phyloP scores from a whole-genome alignment of 202 grass and related monocot genomes.

The Hordeum pubiflorum region DNA sequence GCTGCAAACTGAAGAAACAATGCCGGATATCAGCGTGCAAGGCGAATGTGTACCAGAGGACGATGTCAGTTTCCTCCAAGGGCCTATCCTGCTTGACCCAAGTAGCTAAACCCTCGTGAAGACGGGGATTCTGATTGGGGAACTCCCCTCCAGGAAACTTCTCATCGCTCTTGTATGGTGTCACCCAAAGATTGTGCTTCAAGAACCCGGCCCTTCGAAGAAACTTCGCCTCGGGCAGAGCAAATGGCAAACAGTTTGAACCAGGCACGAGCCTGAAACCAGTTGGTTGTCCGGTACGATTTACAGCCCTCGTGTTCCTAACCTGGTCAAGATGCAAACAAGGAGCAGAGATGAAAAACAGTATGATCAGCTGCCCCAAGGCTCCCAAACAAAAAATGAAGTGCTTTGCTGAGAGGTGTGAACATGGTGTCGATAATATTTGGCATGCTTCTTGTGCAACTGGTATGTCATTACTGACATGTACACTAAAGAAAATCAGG shows the following conservation, averaged over 20 bases:
- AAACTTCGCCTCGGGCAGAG: constrained; percentile 79
- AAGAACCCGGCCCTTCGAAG: constrained; percentile 89
- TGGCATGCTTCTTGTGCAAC: neutral
- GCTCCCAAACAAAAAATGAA: neutral
- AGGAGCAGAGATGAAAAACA: neutral
- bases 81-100: constrained; percentile 92
- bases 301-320: constrained; percentile 82
- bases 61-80: constrained; percentile 86
- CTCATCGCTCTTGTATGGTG: constrained; percentile 71
- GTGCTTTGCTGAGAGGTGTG: neutral
- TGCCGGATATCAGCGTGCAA: neutral
- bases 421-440: neutral
- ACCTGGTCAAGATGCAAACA: constrained; percentile 46
- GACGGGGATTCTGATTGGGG: constrained; percentile 92
- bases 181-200: constrained; percentile 98
- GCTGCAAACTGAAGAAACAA: neutral
- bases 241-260: constrained; percentile 74
- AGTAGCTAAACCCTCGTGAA: constrained; percentile 83
- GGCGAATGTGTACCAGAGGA: constrained; percentile 63
- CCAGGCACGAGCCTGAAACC: constrained; percentile 91
- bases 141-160: constrained; percentile 95
- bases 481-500: neutral
- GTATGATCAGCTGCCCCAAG: neutral
- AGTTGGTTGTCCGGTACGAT: constrained; percentile 95
- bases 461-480: neutral